Conservation (phyloP, 1,284 basidiomycete genomes). For the Naganishia albida region DNA sequence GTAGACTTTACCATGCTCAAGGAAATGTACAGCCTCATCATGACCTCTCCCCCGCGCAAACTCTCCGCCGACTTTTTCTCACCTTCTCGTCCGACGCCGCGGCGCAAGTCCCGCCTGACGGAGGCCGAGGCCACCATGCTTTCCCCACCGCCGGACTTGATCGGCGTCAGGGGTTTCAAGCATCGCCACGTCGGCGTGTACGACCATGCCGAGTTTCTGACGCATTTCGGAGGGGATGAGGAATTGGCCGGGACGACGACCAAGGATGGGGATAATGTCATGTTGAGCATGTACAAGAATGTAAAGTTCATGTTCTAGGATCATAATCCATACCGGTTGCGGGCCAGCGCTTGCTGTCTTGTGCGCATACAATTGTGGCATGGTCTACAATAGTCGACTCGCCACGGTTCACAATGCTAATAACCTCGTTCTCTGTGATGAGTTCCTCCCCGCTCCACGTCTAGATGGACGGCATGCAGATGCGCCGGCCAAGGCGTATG, state of each 20-base stretch:
- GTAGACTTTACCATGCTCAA: constrained; percentile 74
- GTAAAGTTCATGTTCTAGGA: constrained; percentile 53
- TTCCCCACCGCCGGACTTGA: constrained; percentile 27
- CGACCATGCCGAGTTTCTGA: constrained; percentile 49
- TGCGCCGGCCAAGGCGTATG: constrained; percentile 15
- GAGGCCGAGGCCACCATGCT: neutral
- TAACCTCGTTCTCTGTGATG: neutral
- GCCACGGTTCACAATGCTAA: neutral
- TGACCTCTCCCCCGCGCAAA: constrained; percentile 54
- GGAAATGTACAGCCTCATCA: constrained; percentile 82
- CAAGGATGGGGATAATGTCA: constrained; percentile 48
- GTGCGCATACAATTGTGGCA: neutral
- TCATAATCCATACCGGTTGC: neutral
- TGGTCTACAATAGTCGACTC: neutral
- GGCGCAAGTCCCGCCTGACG: neutral
- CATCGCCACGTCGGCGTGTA: constrained; percentile 47
- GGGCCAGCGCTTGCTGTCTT: too few relatives aligned
- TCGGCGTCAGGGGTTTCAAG: constrained; percentile 45
- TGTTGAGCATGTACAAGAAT: constrained; percentile 52
- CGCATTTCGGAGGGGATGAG: constrained; percentile 45
- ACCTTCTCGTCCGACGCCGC: constrained; percentile 6
- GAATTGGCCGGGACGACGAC: constrained; percentile 41
- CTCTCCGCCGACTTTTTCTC: constrained; percentile 27
- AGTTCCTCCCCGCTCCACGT: neutral
- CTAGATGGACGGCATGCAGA: constrained; percentile 7